A percentile compares a stretch with the other conserved stretches of the same genome.
Evolutionary conservation across 164 flowering plant genomes (phyloP).

Genomic region (Aristolochia contorta): DNA sequence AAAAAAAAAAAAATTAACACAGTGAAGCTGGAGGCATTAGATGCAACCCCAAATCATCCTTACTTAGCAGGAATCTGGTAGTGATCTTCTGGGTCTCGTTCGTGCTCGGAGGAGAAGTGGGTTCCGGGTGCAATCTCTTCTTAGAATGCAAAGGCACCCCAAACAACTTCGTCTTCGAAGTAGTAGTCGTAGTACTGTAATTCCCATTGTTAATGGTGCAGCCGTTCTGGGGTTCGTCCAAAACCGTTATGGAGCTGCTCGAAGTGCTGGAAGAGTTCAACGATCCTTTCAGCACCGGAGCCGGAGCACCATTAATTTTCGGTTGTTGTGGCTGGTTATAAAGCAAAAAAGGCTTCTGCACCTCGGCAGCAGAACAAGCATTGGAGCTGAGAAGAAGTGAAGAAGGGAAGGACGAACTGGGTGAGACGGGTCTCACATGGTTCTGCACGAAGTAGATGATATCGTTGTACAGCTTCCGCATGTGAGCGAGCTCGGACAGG

Average conservation of each 20-base stretch:
- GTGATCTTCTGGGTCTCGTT: constrained; percentile 35
- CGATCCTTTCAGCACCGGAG: constrained; percentile 6
- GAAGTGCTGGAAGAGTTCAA: constrained; percentile 22
- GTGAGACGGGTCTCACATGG: constrained; percentile 86
- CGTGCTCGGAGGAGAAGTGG: constrained; percentile 11
- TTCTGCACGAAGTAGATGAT: constrained; percentile 92
- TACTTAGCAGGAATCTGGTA: constrained; percentile 42
- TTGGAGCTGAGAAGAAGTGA: constrained; percentile 28
- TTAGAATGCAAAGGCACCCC: constrained; percentile 74
- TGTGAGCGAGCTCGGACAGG: constrained; percentile 81
- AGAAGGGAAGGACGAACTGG: constrained; percentile 44
- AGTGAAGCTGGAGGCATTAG: constrained; percentile 83
- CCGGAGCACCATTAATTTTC: constrained; percentile 15
- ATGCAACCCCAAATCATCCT: constrained; percentile 73
- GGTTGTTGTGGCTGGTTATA: constrained; percentile 21
- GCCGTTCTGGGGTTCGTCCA: constrained; percentile 26
- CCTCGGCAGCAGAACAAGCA: constrained; percentile 4
- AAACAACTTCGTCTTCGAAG: constrained; percentile 50
- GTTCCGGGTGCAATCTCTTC: constrained; percentile 77
- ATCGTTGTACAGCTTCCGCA: constrained; percentile 89
- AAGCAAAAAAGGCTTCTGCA: constrained; percentile 35
- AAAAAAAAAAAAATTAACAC: constrained; percentile 27
- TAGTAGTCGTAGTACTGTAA: neutral
- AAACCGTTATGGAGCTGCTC: constrained; percentile 27
- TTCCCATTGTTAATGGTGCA: neutral